Evolutionary conservation across 768 basidiomycete species (phyloP), one percentile per base, ranked within the genome.

Genomic region (Chalciporus chontae): DNA sequence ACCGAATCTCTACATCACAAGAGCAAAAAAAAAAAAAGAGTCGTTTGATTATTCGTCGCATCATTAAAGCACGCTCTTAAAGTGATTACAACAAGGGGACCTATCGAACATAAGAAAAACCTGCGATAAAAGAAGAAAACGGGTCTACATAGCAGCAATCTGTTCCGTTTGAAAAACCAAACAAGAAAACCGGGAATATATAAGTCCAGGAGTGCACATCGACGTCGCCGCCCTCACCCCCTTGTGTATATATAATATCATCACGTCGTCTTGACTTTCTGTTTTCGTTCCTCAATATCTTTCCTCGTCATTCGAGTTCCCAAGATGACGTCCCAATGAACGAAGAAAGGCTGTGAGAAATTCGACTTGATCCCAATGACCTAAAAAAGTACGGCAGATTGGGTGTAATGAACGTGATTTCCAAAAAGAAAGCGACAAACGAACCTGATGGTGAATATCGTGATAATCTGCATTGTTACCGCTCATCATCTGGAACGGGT

Each of bases 381-480:
- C 64, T 65, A 29, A 32, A 48, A 29, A 32, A 48, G 47, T 27
- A 34, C 11, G 34, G 10, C 38, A 5, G 2, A 39, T 48, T 13
- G 19, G 6, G 1, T 7, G 8, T 48, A n/a, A n/a, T 8, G 9
- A 17, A 47, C 18, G 6, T 13, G 15, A 50, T 10, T 3, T 29
- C 3, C 21, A 2, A 21, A 21, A 43, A 9, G 32, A 18, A 1
- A 3, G 37, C 29, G 26, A 21, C 23, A 13, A n/a, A 71, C 70
- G 60, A 50, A 87, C 89, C 77, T 94, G 93, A 68, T 97, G 95
- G 63, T 98, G 95, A 52, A 98, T 96, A 67, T 97, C 95, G 66
- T 97, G 95, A 69, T 95, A 99, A 69, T 95, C 91, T 1, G 94
- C 88, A 65, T 92, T 96, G 66, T 99, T 99, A 4, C 76, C 71